These are phyloP conservation scores for Favolaschia claudopus DNA, from an alignment of 768 basidiomycete species.

Conservation along the genomic window DNA sequence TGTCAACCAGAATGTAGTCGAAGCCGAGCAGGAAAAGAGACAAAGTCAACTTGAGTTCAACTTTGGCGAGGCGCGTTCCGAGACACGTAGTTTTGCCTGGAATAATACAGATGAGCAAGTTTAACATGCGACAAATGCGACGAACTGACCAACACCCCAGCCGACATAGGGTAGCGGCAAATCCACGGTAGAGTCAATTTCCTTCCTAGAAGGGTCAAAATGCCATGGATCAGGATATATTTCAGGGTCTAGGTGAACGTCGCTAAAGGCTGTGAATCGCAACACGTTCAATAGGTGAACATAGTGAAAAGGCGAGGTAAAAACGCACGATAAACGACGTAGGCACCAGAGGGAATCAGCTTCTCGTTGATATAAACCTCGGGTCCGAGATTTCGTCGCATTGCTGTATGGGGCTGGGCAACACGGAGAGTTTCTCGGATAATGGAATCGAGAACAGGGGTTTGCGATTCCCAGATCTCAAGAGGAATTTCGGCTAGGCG, in stretches of 20 bases:
- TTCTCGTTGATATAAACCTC: constrained; percentile 74
- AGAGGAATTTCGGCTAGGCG: constrained; percentile 69
- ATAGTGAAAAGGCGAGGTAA: too few species aligned
- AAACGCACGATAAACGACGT: constrained; percentile 81
- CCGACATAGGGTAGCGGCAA: constrained; percentile 76
- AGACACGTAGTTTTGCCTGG: constrained; percentile 75
- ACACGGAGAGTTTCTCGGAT: constrained; percentile 81
- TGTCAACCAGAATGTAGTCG: constrained; percentile 65
- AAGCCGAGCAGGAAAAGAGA: constrained; percentile 74
- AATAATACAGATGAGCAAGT: constrained; percentile 21
- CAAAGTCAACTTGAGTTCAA: constrained; percentile 75
- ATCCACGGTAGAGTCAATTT: constrained; percentile 51
- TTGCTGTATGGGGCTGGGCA: constrained; percentile 81
- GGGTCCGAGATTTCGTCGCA: constrained; percentile 81
- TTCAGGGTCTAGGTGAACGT: constrained; percentile 76
- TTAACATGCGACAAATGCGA: constrained; percentile 17
- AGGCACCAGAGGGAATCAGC: constrained; percentile 75
- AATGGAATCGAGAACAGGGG: constrained; percentile 74
- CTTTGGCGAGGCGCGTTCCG: constrained; percentile 76
- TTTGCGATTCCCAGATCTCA: constrained; percentile 72
- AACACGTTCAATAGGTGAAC: too few species aligned
- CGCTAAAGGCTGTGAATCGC: too few species aligned
- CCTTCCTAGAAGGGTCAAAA: constrained; percentile 70
- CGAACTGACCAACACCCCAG: constrained; percentile 78
- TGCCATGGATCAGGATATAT: constrained; percentile 81